phyloP scores from a whole-genome alignment of 352 stramenopile species.

The Phytophthora hibernalis region DNA sequence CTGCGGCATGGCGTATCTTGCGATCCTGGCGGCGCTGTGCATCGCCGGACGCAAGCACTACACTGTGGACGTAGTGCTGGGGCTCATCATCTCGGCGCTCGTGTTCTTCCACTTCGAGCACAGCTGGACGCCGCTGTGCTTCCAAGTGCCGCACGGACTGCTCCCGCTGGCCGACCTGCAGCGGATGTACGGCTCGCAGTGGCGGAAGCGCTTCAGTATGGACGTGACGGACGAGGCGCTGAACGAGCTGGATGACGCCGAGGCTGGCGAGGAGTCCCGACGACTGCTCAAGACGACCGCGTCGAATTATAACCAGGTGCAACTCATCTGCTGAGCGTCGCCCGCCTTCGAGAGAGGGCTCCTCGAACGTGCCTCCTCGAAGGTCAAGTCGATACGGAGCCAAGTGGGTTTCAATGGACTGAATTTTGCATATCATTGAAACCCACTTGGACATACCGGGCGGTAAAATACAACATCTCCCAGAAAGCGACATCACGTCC shows the following conservation, averaged over 20 bases:
- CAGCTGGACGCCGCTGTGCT: constrained; percentile 66
- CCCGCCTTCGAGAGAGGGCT: constrained; percentile 20
- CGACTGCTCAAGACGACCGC: constrained; percentile 42
- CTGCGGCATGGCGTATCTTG: constrained; percentile 59
- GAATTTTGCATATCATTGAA: too few relatives aligned
- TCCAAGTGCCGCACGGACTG: constrained; percentile 44
- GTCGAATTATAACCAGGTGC: constrained; percentile 46
- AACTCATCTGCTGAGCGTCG: constrained; percentile 50
- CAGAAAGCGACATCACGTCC: too few relatives aligned
- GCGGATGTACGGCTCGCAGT: constrained; percentile 37
- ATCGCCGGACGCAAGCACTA: constrained; percentile 80
- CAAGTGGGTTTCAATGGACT: constrained; percentile 17
- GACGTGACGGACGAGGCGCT: constrained; percentile 51
- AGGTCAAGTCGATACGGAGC: constrained; percentile 19
- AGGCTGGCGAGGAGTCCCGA: constrained; percentile 31
- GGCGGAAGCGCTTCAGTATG: constrained; percentile 61
- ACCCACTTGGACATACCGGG: too few relatives aligned
- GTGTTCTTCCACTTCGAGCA: constrained; percentile 87
- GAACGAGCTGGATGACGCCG: constrained; percentile 51
- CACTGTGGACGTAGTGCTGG: constrained; percentile 80
- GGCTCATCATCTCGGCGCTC: constrained; percentile 65
- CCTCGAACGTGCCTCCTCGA: constrained; percentile 26
- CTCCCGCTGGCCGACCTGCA: constrained; percentile 43
- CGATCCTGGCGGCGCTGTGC: constrained; percentile 57
- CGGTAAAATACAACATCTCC: too few relatives aligned